Conservation (phyloP, 1,284 basidiomycete genomes). For the Melanopsichium pennsylvanicum region DNA sequence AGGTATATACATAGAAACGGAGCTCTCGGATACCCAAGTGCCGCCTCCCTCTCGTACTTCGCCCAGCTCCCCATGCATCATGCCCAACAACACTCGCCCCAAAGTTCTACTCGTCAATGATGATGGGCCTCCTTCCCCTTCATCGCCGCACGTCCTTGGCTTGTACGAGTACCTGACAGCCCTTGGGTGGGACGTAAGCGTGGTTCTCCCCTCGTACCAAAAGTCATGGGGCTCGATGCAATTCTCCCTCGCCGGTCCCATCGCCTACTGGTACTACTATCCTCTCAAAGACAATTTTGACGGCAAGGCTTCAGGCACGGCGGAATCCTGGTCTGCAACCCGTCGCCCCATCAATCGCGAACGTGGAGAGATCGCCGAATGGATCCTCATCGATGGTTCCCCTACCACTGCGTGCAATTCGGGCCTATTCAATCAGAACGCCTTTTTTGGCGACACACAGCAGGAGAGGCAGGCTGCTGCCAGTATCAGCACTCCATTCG, state of each 20-base stretch:
- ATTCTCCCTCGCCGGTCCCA: conserved; percentile 41
- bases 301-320: conserved; percentile 43
- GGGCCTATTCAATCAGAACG: conserved; percentile 56
- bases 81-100: conserved; percentile 7
- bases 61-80: background rate
- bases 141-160: conserved; percentile 60
- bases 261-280: conserved; percentile 65
- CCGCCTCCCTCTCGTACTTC: background rate
- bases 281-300: conserved; percentile 51
- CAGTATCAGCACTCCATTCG: conserved; percentile 30
- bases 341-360: conserved; percentile 46
- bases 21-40: conserved; percentile 32
- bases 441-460: conserved; percentile 31
- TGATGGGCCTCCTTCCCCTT: conserved; percentile 59
- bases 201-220: conserved; percentile 60
- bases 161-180: conserved; percentile 49
- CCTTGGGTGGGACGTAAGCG: conserved; percentile 60
- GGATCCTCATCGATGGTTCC: conserved; percentile 62
- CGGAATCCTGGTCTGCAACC: conserved; percentile 53
- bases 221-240: conserved; percentile 61
- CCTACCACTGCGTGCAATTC: conserved; percentile 63
- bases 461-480: conserved; percentile 18
- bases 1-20: conserved; percentile 18
- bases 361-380: conserved; percentile 59
- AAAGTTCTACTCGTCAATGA: conserved; percentile 62